phyloP scores from a whole-genome alignment of 2,329 filamentous ascomycete species.

The Clarireedia homoeocarpa region DNA sequence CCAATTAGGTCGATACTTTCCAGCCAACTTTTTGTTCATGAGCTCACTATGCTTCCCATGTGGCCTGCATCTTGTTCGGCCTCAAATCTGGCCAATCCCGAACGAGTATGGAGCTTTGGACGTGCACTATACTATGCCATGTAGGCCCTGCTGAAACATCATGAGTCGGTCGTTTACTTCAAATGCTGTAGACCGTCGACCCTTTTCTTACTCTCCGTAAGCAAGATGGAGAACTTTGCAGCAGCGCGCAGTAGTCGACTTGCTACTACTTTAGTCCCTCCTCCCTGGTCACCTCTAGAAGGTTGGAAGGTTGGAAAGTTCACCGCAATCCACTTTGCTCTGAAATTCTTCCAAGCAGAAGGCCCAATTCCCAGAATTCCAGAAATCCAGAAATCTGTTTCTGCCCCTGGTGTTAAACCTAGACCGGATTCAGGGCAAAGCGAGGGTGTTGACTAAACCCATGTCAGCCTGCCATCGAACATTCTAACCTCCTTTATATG shows the following conservation, averaged over 20 bases:
- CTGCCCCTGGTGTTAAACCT: constrained; percentile 7
- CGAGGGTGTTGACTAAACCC: background rate
- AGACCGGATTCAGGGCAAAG: constrained; percentile 5
- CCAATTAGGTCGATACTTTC: background rate
- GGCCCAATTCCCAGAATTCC: background rate
- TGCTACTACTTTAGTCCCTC: too few relatives aligned
- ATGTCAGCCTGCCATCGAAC: constrained; percentile 1
- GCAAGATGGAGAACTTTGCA: background rate
- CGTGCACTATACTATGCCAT: background rate
- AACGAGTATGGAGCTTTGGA: background rate
- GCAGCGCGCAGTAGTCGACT: background rate
- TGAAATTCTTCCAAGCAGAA: constrained; percentile 4
- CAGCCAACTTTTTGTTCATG: constrained; percentile 5
- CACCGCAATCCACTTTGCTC: constrained; percentile 9
- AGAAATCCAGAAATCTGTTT: constrained; percentile 15
- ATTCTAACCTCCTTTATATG: background rate
- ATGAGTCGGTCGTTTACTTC: constrained; percentile 8
- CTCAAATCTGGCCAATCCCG: constrained; percentile 6
- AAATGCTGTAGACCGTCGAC: background rate
- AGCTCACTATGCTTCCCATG: constrained; percentile 5
- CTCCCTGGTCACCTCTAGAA: background rate
- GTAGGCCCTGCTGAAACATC: constrained; percentile 13
- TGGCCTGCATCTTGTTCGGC: constrained; percentile 2
- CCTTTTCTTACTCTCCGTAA: background rate
- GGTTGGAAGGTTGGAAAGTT: constrained; percentile 2